Percentiles rank a stretch among this genome's conserved stretches.
phyloP scores from a whole-genome alignment of 306 rosid species.

The Cucurbita pepo region DNA sequence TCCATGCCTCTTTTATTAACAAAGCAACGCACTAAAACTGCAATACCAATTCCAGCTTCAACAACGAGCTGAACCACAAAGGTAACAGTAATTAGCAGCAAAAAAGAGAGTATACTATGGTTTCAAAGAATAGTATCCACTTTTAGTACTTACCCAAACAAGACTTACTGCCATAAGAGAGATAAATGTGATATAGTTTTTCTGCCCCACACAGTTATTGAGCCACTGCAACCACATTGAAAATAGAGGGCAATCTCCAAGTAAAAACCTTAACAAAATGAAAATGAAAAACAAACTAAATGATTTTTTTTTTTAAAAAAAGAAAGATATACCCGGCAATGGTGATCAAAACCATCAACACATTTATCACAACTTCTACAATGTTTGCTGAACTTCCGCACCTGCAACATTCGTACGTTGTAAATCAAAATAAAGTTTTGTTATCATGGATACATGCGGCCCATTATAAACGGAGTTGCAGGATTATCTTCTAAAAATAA shows the following conservation, averaged over 20 bases:
- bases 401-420: constrained; percentile 34
- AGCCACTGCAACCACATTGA: constrained; percentile 77
- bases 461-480: background rate
- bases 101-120: background rate
- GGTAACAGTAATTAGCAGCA: background rate
- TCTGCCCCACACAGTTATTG: constrained; percentile 91
- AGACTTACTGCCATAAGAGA: constrained; percentile 89
- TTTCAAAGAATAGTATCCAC: background rate
- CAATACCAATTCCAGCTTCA: constrained; percentile 89
- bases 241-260: constrained; percentile 17
- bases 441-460: background rate
- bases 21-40: constrained; percentile 87
- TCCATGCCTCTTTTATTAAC: constrained; percentile 80
- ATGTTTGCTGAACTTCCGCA: constrained; percentile 91
- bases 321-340: constrained; percentile 62
- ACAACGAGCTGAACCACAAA: constrained; percentile 53
- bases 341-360: constrained; percentile 96
- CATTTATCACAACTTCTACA: constrained; percentile 99
- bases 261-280: background rate
- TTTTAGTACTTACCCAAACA: constrained; percentile 57
- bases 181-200: constrained; percentile 73
- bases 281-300: constrained; percentile 9
- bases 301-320: background rate
- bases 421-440: background rate
- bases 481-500: background rate